Base-by-base conservation (phyloP, 257 asterid species). In the Lycium ferocissimum region DNA sequence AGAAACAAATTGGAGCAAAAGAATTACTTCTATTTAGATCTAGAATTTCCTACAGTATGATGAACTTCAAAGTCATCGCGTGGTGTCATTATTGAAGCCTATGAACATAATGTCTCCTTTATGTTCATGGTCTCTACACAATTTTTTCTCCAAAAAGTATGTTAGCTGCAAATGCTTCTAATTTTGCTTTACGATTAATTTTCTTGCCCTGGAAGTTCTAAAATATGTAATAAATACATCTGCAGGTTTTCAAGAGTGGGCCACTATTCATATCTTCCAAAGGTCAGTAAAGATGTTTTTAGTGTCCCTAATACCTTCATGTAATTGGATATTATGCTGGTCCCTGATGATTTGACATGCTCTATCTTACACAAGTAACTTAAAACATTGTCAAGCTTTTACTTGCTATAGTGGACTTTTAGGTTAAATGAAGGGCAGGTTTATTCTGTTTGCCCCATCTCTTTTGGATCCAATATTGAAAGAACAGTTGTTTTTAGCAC, bases 201-300 rank as follows among this genome's bases (percentile, higher is more conserved):
- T 84, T 80, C n/a, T 86, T 73, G 83, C 40, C 86, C 85, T 61
- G 71, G 9, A 84, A 22, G 58, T 83, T 37, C 51, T 76, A 14
- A 67, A 76, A 22, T 53, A 63, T 73, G 35, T 58, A 5, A 79
- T 81, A 78, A n/a, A n/a, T n/a, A n/a, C n/a, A 84, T 87, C 84
- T 93, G 84, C 91, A 97, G 99, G 92, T 97, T 87, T 97, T 95
- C 98, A 97, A 97, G 95, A 97, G 98, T 83, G 99, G 99, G 87
- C 98, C 95, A 81, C 93, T 97, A 56, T 97, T 97, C 87, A 95
- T 97, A 89, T 97, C 99, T 57, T 95, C 99, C n/a, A 97, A 94
- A 94, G 99, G 99, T 94, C 85, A 83, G 97, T 88, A 59, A 4
- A 83, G 38, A 49, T 53, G 49, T 51, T 35, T 67, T 49, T 51